phyloP scores from a whole-genome alignment of 345 rosid species.

The Aurinia saxatilis region DNA sequence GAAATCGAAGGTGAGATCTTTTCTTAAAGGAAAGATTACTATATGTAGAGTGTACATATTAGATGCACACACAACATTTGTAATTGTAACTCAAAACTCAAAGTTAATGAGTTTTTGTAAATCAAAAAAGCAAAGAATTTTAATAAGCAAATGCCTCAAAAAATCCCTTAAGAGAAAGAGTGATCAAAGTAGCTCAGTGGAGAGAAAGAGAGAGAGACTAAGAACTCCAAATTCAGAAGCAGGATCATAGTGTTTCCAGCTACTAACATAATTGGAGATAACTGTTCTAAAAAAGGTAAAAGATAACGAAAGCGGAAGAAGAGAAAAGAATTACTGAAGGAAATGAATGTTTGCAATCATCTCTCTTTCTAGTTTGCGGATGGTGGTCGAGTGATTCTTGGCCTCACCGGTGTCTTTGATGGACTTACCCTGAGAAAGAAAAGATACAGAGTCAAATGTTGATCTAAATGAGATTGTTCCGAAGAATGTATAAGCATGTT shows the following conservation, averaged over 20 bases:
- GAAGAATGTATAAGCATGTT: not conserved
- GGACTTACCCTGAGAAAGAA: conserved; percentile 59
- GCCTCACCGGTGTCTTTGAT: conserved; percentile 82
- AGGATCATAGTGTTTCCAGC: conserved; percentile 31
- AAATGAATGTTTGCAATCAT: conserved; percentile 33
- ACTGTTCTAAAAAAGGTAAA: conserved; percentile 33
- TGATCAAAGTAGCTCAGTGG: conserved; percentile 12
- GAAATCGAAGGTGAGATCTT: conserved; percentile 23
- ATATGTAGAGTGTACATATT: too few relatives aligned
- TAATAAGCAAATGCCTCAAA: conserved; percentile 8
- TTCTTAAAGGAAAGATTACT: conserved; percentile 1
- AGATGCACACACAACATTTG: not conserved
- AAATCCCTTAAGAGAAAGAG: conserved; percentile 1
- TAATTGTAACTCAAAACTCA: too few relatives aligned
- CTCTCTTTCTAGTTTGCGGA: conserved; percentile 24
- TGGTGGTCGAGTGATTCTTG: conserved; percentile 48
- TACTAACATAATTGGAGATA: conserved; percentile 27
- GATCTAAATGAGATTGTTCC: not conserved
- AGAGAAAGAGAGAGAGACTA: not conserved
- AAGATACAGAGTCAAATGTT: not conserved
- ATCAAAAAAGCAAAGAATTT: not conserved
- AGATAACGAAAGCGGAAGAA: conserved; percentile 6
- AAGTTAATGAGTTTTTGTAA: not conserved
- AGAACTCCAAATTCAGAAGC: conserved; percentile 33
- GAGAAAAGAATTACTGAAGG: conserved; percentile 8